phyloP scores from a whole-genome alignment of 768 basidiomycete species.

The Asterophora parasitica region DNA sequence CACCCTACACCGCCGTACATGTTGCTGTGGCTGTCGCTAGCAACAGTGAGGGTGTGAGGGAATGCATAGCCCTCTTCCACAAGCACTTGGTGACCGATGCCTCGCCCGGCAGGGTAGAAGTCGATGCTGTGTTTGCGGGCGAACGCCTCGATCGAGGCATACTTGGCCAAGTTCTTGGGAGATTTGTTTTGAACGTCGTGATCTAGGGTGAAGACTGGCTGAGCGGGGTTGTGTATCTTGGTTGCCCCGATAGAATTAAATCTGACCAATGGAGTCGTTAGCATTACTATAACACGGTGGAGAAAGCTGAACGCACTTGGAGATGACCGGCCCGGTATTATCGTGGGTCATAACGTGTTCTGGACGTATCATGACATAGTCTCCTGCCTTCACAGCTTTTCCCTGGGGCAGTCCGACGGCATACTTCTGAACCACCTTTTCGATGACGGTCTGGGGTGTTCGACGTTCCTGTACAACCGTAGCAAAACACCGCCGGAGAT shows the following conservation, averaged over 20 bases:
- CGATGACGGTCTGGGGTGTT: constrained; percentile 83
- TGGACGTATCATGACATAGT: constrained; percentile 99
- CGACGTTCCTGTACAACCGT: constrained; percentile 22
- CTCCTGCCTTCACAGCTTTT: constrained; percentile 83
- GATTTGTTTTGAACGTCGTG: constrained; percentile 98
- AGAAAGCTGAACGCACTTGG: constrained; percentile 61
- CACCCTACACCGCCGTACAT: constrained; percentile 99
- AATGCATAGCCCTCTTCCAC: constrained; percentile 99
- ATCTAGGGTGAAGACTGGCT: constrained; percentile 94
- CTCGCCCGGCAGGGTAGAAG: constrained; percentile 96
- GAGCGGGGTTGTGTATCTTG: constrained; percentile 69
- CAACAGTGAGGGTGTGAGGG: constrained; percentile 92
- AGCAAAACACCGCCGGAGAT: constrained; percentile 22
- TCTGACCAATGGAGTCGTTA: constrained; percentile 34
- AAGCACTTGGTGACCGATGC: constrained; percentile 96
- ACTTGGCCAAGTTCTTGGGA: constrained; percentile 86
- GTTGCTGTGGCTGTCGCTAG: constrained; percentile 94
- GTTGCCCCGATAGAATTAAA: constrained; percentile 95
- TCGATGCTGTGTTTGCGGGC: constrained; percentile 82
- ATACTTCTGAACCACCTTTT: constrained; percentile 97
- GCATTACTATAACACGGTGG: background rate
- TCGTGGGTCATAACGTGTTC: constrained; percentile 99
- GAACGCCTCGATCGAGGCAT: constrained; percentile 86
- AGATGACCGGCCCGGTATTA: constrained; percentile 97
- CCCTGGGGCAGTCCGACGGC: constrained; percentile 83